Evolutionary conservation across 1,284 basidiomycete species (phyloP).

Genomic region (Exobasidium rhododendri): DNA sequence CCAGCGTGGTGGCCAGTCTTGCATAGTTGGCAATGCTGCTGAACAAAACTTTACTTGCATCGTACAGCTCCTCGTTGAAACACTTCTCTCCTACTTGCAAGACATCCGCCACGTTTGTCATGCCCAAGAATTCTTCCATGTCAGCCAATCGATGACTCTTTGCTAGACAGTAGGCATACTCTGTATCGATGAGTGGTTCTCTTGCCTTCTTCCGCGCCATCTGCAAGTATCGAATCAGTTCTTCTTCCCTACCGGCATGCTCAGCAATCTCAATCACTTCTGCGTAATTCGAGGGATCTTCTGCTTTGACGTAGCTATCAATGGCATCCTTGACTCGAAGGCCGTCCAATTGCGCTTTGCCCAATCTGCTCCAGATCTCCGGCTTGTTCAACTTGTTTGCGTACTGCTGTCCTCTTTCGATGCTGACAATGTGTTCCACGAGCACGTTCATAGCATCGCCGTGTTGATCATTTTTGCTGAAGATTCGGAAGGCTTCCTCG

Average conservation of each 20-base stretch:
- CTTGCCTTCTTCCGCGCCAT: slow-evolving; percentile 98
- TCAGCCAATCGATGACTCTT: slow-evolving; percentile 52
- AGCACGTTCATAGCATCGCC: slow-evolving; percentile 87
- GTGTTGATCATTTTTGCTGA: slow-evolving; percentile 51
- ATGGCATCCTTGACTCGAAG: slow-evolving; percentile 97
- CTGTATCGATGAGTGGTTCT: slow-evolving; percentile 97
- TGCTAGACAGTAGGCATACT: slow-evolving; percentile 54
- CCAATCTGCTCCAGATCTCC: slow-evolving; percentile 93
- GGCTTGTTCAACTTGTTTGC: slow-evolving; percentile 96
- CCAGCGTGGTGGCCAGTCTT: slow-evolving; percentile 91
- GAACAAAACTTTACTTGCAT: slow-evolving; percentile 93
- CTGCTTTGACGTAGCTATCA: slow-evolving; percentile 98
- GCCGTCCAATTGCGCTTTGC: slow-evolving; percentile 98
- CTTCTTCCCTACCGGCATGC: slow-evolving; percentile 95
- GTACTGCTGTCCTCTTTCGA: slow-evolving; percentile 93
- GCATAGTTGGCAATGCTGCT: slow-evolving; percentile 98
- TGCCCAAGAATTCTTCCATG: slow-evolving; percentile 98
- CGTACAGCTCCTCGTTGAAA: slow-evolving; percentile 96
- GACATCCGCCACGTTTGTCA: slow-evolving; percentile 98
- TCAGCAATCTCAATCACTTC: slow-evolving; percentile 97
- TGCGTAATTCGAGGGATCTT: slow-evolving; percentile 88
- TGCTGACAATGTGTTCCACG: slow-evolving; percentile 95
- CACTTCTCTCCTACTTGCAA: slow-evolving; percentile 97
- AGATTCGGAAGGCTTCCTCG: slow-evolving; percentile 78
- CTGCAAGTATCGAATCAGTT: slow-evolving; percentile 93